These are phyloP conservation scores for Chrysoporthe puriensis DNA, from an alignment of 2,329 filamentous ascomycete genomes.

Conservation along the genomic window DNA sequence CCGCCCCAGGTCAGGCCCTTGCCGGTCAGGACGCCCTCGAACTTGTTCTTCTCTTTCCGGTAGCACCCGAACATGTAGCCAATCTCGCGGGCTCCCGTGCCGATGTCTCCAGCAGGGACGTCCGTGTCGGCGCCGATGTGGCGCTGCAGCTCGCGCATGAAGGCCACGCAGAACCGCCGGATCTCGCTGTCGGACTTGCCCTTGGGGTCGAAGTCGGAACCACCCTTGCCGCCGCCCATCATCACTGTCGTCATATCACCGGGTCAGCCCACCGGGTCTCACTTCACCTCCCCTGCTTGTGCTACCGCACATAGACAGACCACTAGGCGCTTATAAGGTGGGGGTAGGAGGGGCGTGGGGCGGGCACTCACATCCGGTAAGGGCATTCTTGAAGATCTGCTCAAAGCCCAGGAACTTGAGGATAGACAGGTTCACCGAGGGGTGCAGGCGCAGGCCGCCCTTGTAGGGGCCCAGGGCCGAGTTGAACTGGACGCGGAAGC, in stretches of 20 bases:
- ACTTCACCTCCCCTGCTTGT: too few species aligned
- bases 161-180: constrained; percentile 91
- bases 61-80: constrained; percentile 95
- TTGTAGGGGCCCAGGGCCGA: constrained; percentile 97
- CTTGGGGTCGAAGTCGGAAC: constrained; percentile 98
- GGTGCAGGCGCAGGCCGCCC: constrained; percentile 94
- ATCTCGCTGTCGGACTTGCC: constrained; percentile 98
- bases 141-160: constrained; percentile 94
- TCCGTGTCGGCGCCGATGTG: constrained; percentile 97
- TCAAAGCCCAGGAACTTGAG: constrained; percentile 99
- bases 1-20: constrained; percentile 95
- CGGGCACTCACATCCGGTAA: constrained; percentile 78
- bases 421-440: constrained; percentile 77
- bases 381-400: constrained; percentile 99
- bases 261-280: not conserved
- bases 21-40: constrained; percentile 94
- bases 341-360: not conserved
- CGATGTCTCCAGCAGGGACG: constrained; percentile 96
- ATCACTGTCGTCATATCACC: constrained; percentile 61
- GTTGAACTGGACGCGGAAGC: constrained; percentile 98
- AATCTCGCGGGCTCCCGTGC: constrained; percentile 88
- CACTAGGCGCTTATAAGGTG: too few species aligned
- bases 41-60: constrained; percentile 83
- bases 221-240: constrained; percentile 98
- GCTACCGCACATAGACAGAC: too few species aligned